Evolutionary conservation across 78 protist species (phyloP).

Genomic region (Pirum gemmata): DNA sequence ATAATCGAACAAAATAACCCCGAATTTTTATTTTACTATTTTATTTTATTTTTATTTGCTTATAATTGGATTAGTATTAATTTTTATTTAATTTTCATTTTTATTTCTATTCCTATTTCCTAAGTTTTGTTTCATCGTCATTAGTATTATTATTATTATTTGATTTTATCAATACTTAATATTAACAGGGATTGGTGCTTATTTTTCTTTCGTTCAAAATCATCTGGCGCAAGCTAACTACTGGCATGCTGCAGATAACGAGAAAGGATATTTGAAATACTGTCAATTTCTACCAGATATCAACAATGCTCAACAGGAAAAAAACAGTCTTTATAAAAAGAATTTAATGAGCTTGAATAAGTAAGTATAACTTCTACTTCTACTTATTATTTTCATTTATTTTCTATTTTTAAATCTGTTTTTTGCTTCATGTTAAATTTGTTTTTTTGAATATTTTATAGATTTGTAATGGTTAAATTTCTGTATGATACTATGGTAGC

Average conservation of each 20-base stretch:
- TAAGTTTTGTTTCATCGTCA: no score
- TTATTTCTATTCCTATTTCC: no score
- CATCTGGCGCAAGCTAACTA: conserved; percentile 44
- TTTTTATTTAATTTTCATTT: no score
- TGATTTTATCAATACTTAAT: no score
- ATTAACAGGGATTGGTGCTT: no score
- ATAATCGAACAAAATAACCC: no score
- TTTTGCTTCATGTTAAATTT: no score
- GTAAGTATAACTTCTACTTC: not conserved
- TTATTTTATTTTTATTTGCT: no score
- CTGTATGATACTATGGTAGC: conserved; percentile 9
- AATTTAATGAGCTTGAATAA: conserved; percentile 8
- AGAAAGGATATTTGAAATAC: conserved; percentile 12
- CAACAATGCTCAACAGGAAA: conserved; percentile 27
- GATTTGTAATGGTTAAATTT: conserved; percentile 32
- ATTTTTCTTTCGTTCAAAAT: conserved; percentile 35
- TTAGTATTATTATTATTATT: no score
- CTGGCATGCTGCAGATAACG: conserved; percentile 43
- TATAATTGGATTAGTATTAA: no score
- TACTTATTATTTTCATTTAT: not conserved
- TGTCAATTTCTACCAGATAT: conserved; percentile 41
- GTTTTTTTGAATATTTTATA: no score
- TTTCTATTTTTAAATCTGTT: not conserved
- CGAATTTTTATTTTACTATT: no score
- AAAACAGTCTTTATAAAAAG: not conserved